phyloP scores from a whole-genome alignment of 2,329 filamentous ascomycete species.

The Penicillium sp. region DNA sequence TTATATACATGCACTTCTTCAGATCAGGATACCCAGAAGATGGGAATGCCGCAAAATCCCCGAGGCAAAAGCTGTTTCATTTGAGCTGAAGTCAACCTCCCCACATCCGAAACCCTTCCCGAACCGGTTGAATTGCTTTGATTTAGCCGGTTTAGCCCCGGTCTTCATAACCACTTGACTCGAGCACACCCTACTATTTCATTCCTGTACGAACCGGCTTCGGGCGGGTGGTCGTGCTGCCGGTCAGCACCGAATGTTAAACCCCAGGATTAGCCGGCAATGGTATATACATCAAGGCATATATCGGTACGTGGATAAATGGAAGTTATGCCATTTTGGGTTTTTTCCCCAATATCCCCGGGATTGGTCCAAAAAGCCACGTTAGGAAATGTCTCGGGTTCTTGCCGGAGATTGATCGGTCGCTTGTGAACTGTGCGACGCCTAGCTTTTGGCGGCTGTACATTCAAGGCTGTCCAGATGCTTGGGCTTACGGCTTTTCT shows the following conservation, averaged over 20 bases:
- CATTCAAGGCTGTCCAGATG: background rate
- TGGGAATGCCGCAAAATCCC: background rate
- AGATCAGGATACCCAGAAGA: background rate
- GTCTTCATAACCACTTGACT: background rate
- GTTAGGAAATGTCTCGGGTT: slow-evolving; percentile 3
- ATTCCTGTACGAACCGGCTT: background rate
- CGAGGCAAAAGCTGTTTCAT: background rate
- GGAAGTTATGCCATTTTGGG: background rate
- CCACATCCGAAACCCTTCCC: background rate
- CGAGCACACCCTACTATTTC: background rate
- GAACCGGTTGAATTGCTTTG: background rate
- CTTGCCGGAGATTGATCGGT: slow-evolving; percentile 1
- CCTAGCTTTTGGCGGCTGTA: background rate
- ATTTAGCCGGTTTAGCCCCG: slow-evolving; percentile 3
- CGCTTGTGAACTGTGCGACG: background rate
- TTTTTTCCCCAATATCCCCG: background rate
- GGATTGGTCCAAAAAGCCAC: background rate
- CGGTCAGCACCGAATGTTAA: background rate
- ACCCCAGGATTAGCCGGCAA: background rate
- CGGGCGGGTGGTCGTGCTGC: background rate
- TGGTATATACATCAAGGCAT: background rate
- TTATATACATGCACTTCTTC: background rate
- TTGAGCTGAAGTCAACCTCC: background rate
- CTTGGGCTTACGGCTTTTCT: background rate
- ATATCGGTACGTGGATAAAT: background rate